Percentiles rank a stretch among this genome's conserved stretches.
phyloP scores from a whole-genome alignment of 208 protist species.

The Phytomonas sp. region DNA sequence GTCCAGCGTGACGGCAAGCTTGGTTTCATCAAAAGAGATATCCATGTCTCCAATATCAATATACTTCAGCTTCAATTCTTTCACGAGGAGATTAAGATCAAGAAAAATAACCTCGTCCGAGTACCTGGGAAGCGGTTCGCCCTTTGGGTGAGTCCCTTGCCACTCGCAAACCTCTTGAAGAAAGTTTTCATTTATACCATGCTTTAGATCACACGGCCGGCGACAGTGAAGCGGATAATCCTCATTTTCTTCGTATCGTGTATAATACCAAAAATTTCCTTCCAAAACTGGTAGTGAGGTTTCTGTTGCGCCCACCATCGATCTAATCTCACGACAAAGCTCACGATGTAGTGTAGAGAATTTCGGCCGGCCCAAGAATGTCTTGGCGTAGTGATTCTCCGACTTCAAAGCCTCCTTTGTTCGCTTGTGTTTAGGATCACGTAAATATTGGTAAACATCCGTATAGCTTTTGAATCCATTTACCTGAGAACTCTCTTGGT shows the following conservation, averaged over 20 bases:
- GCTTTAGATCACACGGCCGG: slow-evolving; percentile 20
- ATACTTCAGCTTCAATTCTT: slow-evolving; percentile 34
- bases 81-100: slow-evolving; percentile 52
- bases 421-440: slow-evolving; percentile 25
- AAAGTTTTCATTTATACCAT: slow-evolving; percentile 26
- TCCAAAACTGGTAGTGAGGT: slow-evolving; percentile 43
- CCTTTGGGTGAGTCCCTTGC: slow-evolving; percentile 17
- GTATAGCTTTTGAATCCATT: background rate
- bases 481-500: slow-evolving; percentile 4
- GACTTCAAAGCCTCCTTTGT: slow-evolving; percentile 28
- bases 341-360: slow-evolving; percentile 14
- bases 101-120: slow-evolving; percentile 60
- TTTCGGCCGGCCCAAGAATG: slow-evolving; percentile 21
- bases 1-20: slow-evolving; percentile 44
- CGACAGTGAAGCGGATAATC: slow-evolving; percentile 55
- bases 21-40: slow-evolving; percentile 37
- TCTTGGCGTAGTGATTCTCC: slow-evolving; percentile 40
- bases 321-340: slow-evolving; percentile 47
- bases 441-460: slow-evolving; percentile 52
- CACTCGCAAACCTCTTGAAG: slow-evolving; percentile 28
- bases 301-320: slow-evolving; percentile 33
- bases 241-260: slow-evolving; percentile 33
- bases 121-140: slow-evolving; percentile 33
- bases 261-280: slow-evolving; percentile 67
- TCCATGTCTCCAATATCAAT: slow-evolving; percentile 62